Percentiles rank a stretch among this genome's conserved stretches.
Evolutionary conservation across 768 basidiomycete species (phyloP).

Genomic region (Suillus occidentalis): DNA sequence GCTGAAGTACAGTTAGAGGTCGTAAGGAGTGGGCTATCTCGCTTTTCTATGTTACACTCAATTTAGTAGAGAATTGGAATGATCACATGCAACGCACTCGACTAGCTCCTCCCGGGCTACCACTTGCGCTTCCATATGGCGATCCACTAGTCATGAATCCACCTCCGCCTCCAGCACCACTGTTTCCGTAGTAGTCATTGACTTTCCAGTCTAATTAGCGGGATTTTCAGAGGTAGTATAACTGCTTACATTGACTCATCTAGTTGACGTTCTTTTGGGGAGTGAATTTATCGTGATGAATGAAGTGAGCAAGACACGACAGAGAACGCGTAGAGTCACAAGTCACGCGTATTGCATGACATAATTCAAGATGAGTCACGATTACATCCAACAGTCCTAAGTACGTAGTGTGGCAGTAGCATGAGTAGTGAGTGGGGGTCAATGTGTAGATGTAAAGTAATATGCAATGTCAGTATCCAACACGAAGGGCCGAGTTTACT

Average conservation of each 20-base stretch:
- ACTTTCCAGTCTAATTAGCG: constrained; percentile 8
- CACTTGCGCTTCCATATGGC: constrained; percentile 52
- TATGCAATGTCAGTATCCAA: constrained; percentile 7
- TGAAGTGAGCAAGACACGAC: constrained; percentile 7
- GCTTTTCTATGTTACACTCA: constrained; percentile 29
- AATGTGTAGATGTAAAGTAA: constrained; percentile 29
- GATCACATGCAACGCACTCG: constrained; percentile 33
- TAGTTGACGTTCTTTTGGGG: constrained; percentile 8
- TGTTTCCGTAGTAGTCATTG: constrained; percentile 43
- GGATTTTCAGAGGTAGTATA: background rate
- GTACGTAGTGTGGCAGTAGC: background rate
- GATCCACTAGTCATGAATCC: constrained; percentile 62
- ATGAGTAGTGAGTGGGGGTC: constrained; percentile 16
- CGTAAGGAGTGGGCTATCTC: constrained; percentile 52
- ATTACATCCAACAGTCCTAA: background rate
- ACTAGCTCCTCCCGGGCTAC: constrained; percentile 58
- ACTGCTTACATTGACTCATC: constrained; percentile 46
- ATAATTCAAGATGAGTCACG: constrained; percentile 1
- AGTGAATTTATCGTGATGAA: constrained; percentile 20
- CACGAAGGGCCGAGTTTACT: constrained; percentile 17
- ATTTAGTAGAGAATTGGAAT: background rate
- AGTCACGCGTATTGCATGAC: constrained; percentile 9
- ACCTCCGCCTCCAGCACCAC: constrained; percentile 47
- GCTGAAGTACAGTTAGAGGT: constrained; percentile 77
- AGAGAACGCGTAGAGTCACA: constrained; percentile 30